Evolutionary conservation across 169 alveolate species (phyloP), one percentile per base, ranked within the genome.

Genomic region (Theileria annulata): DNA sequence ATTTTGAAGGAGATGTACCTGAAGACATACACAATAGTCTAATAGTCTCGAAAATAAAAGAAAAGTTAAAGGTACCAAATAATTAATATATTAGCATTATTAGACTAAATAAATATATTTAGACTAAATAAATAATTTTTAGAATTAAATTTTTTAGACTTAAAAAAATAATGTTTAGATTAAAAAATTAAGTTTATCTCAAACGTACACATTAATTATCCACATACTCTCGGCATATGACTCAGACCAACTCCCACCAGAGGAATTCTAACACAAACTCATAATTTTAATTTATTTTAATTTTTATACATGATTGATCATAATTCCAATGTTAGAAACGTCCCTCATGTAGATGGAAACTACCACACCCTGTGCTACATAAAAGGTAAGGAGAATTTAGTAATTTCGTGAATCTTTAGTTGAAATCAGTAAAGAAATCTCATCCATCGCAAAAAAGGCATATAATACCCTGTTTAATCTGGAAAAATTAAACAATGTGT

Each of bases 281-380:
- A 25, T 47, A 21, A 47, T 51, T 15, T 23, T 69, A 64, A 75
- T 75, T 68, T 69, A 23, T 42, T 75, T 71, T 25, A 21, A 71
- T 71, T 25, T 31, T 71, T 13, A n/a, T 51, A 31, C 62, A 42
- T 37, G 75, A 3, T 67, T 19, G 47, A 42, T 4, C 3, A 2
- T 37, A 10, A n/a, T 25, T 19, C 15, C 4, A 48, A 67, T 23
- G 42, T 27, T 51, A 59, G 88, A 62, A 63, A 77, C 31, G 81
- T 82, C 25, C 88, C 88, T 21, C 88, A 82, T 69, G 71, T 82
- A 17, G 88, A 62, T 27, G 88, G 88, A 13, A 82, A 82, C 21
- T 82, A 72, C 42, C 88, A 82, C 60, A 75, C 88, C n/a, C 47
- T 82, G 80, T 75, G 71, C 74, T 75, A 75, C 64, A 76, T 82